Evolutionary conservation across 306 rosid species (phyloP).

Genomic region (Quercus engelmannii): DNA sequence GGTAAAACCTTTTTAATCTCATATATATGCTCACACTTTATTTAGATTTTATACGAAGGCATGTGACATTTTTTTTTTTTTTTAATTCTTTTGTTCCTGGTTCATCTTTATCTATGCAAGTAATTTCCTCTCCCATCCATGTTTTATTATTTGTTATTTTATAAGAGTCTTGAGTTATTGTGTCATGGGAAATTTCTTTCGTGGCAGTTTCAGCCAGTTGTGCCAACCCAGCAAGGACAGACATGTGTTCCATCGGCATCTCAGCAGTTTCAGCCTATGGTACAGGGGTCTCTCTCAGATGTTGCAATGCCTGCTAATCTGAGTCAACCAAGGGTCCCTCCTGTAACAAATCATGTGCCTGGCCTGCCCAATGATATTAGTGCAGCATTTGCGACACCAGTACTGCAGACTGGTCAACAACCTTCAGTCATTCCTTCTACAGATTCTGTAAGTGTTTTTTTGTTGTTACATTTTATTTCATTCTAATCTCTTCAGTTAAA

Average conservation of each 20-base stretch:
- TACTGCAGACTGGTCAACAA: conserved; percentile 60
- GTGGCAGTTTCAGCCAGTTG: conserved; percentile 65
- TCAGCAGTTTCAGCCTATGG: conserved; percentile 69
- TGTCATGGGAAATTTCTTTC: conserved; percentile 11
- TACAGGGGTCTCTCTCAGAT: conserved; percentile 63
- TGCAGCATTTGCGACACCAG: conserved; percentile 38
- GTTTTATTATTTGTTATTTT: conserved; percentile 6
- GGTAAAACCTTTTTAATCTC: not conserved
- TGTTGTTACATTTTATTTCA: too few relatives aligned
- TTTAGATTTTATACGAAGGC: not conserved
- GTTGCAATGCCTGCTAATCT: conserved; percentile 62
- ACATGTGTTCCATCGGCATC: conserved; percentile 50
- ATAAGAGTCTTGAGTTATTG: conserved; percentile 10
- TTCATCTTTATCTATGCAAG: conserved; percentile 21
- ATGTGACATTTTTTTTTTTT: not conserved
- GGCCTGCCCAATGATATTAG: conserved; percentile 67
- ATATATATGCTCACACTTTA: not conserved
- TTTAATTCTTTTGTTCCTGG: not conserved
- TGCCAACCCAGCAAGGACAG: conserved; percentile 76
- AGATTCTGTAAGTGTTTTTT: conserved; percentile 45
- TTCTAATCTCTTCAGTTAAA: too few relatives aligned
- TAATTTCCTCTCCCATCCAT: conserved; percentile 12
- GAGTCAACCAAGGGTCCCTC: conserved; percentile 67
- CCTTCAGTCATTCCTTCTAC: conserved; percentile 43
- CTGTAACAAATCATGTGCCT: conserved; percentile 63